Percentiles rank a stretch among this genome's conserved stretches.
phyloP scores from a whole-genome alignment of 331 rosid genomes.

The Rosa hybrid region DNA sequence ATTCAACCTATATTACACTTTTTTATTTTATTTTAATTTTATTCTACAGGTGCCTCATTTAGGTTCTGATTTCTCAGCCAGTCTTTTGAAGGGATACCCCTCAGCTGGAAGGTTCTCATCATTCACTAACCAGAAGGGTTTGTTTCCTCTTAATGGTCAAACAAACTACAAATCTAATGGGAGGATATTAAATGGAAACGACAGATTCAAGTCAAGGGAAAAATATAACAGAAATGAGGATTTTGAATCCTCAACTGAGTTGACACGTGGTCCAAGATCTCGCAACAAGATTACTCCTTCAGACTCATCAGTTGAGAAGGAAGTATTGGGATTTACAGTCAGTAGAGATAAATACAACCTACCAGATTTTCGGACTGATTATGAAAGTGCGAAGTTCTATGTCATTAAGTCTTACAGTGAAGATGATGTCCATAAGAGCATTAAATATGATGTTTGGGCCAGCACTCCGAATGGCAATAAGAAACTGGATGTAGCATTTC shows the following conservation, averaged over 20 bases:
- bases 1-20: not conserved
- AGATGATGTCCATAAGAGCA: constrained; percentile 76
- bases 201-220: constrained; percentile 36
- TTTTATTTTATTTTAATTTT: not conserved
- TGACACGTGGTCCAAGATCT: constrained; percentile 76
- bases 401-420: constrained; percentile 88
- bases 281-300: constrained; percentile 32
- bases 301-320: constrained; percentile 42
- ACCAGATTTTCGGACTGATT: constrained; percentile 55
- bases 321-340: constrained; percentile 37
- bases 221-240: constrained; percentile 41
- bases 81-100: constrained; percentile 44
- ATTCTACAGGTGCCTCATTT: constrained; percentile 49
- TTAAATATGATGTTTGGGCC: constrained; percentile 84
- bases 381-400: constrained; percentile 64
- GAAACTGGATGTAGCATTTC: constrained; percentile 67
- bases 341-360: constrained; percentile 60
- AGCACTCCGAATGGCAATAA: constrained; percentile 76
- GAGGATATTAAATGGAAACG: constrained; percentile 41
- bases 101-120: constrained; percentile 44
- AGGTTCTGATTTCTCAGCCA: constrained; percentile 43
- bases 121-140: constrained; percentile 34
- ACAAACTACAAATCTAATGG: constrained; percentile 33
- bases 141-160: constrained; percentile 27
- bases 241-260: constrained; percentile 42